Base-by-base conservation (phyloP, 2,329 filamentous ascomycete species). In the Neopestalotiopsis sp. region DNA sequence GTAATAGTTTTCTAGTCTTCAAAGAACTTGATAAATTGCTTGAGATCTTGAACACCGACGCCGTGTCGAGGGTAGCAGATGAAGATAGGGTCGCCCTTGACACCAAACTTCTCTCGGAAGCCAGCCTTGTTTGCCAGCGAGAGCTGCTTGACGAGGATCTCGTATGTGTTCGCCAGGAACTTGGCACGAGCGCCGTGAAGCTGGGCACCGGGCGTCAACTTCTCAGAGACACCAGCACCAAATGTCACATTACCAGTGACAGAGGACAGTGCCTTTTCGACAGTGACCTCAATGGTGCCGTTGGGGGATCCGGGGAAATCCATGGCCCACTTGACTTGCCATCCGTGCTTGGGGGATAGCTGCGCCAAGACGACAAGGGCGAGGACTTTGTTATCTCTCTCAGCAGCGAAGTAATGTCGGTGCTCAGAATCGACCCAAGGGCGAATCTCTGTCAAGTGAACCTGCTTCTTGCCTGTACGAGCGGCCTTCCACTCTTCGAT, bases 281-380 rank as follows among this genome's bases (percentile, higher is more conserved):
- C 92, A 56, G 96, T 88, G 56, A 91, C 88, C 82, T 98, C 95
- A 71, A 97, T 97, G 42, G 93, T 91, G 61, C 95, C 95, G 59
- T 90, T 93, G n/a, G 95, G 92, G 0, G 94, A 89, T 32, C 89
- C 90, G 0, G 94, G 95, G 86, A 98, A 97, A 81, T 98, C 94
- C 67, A 98, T 89, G n/a, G 92, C 93, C 85, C 96, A 97, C 84
- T 98, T 98, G 78, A 97, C 91, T 83, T 98, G 95, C 90, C 94
- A 97, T 67, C 95, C 95, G 78, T 97, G 89, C 45, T 89, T 85
- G 1, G 94, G 93, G 3, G 92, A 89, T 34, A 98, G 89, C 79
- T 94, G 92, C 66, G 93, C 92, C 75, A 98, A 85, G 9, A 95
- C 91, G n/a, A 95, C 91, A 69, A 98, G 88, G 42, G 92, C 91